A percentile compares a stretch with the other conserved stretches of the same genome.
Evolutionary conservation across 2,329 filamentous ascomycete genomes (phyloP).

Genomic region (Penicillium sp.): DNA sequence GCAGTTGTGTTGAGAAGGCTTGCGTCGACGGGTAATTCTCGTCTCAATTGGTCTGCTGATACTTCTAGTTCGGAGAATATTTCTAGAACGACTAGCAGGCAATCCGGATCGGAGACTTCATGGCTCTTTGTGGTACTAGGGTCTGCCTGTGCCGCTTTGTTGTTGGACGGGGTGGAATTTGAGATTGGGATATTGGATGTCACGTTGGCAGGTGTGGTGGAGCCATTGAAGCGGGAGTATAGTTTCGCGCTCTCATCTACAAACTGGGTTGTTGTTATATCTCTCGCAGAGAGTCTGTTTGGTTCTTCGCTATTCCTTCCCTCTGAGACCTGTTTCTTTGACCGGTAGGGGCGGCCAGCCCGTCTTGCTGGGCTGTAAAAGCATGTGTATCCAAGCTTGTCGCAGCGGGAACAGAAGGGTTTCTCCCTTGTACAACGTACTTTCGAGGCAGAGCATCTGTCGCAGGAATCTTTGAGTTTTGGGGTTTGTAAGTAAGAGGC

Average conservation of each 20-base stretch:
- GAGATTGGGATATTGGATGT: neutral
- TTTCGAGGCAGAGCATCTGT: slow-evolving; percentile 21
- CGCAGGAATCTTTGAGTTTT: slow-evolving; percentile 13
- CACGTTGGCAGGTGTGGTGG: neutral
- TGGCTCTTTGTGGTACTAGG: neutral
- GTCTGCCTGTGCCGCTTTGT: neutral
- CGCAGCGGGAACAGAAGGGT: slow-evolving; percentile 19
- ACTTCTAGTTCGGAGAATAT: slow-evolving; percentile 4
- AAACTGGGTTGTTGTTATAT: neutral
- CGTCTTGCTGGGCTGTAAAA: slow-evolving; percentile 27
- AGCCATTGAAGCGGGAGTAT: neutral
- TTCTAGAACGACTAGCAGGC: neutral
- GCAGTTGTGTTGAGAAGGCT: neutral
- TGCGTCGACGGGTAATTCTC: neutral
- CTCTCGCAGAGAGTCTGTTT: neutral
- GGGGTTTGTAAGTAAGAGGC: neutral
- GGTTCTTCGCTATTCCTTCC: neutral
- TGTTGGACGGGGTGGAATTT: neutral
- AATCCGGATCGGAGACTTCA: neutral
- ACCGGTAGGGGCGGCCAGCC: slow-evolving; percentile 15
- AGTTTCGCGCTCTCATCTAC: neutral
- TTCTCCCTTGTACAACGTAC: slow-evolving; percentile 21
- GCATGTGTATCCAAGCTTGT: slow-evolving; percentile 22
- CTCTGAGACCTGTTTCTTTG: neutral
- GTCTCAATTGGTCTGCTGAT: slow-evolving; percentile 1